Percentiles rank a stretch among this genome's conserved stretches.
Conservation (phyloP, 2,329 filamentous ascomycete species). For the Stachybotrys echinatus region DNA sequence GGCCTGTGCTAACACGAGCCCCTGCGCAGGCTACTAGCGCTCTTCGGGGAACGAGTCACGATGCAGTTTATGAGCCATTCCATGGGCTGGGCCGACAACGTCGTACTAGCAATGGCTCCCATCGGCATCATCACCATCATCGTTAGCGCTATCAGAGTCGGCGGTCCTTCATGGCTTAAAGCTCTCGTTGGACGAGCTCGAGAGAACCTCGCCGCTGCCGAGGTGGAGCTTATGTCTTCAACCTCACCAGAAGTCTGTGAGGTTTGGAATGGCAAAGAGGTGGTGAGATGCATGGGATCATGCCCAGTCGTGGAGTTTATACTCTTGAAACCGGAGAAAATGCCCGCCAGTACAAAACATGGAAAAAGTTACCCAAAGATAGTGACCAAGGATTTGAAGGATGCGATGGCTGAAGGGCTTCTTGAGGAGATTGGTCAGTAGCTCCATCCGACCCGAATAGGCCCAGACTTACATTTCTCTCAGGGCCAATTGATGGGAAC, state of each 20-base stretch:
- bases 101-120: conserved; percentile 41
- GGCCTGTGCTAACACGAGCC: background rate
- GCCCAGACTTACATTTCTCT: background rate
- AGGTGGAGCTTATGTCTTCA: conserved; percentile 39
- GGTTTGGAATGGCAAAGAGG: conserved; percentile 33
- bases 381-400: background rate
- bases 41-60: conserved; percentile 39
- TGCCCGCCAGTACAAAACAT: background rate
- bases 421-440: background rate
- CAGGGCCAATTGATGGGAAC: too few species aligned
- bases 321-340: conserved; percentile 4
- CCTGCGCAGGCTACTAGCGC: conserved; percentile 9
- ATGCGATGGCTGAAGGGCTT: background rate
- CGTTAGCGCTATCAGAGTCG: conserved; percentile 37
- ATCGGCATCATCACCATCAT: conserved; percentile 38
- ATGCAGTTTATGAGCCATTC: conserved; percentile 43
- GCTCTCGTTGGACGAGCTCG: conserved; percentile 39
- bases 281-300: conserved; percentile 19
- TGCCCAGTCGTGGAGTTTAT: conserved; percentile 12
- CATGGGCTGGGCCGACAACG: conserved; percentile 31
- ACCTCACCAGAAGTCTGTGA: conserved; percentile 39
- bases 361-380: background rate
- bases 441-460: background rate
- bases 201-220: conserved; percentile 32
- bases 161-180: conserved; percentile 34